Percentiles rank a stretch among this genome's conserved stretches.
phyloP scores from a whole-genome alignment of 2,329 filamentous ascomycete genomes.

The Alternaria sp. region DNA sequence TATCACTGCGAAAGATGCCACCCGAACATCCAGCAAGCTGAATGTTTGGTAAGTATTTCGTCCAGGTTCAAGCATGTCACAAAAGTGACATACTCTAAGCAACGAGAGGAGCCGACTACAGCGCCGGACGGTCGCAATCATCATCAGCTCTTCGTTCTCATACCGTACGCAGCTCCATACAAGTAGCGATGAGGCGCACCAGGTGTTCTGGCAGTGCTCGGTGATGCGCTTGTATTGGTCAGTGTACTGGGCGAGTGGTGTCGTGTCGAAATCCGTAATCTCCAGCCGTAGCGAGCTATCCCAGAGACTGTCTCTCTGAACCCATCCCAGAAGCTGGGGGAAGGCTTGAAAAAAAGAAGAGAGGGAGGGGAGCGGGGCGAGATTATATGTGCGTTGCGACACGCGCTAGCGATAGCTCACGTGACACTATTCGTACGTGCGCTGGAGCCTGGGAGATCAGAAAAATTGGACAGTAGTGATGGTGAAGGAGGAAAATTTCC shows the following conservation, averaged over 20 bases:
- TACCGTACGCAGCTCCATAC: neutral
- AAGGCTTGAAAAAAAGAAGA: neutral
- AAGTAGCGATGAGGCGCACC: neutral
- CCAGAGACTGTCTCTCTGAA: neutral
- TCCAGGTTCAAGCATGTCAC: neutral
- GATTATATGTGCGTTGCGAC: no score
- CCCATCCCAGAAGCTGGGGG: no score
- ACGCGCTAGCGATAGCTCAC: no score
- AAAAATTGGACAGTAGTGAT: no score
- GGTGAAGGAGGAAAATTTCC: no score
- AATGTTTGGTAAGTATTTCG: neutral
- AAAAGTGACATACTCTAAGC: neutral
- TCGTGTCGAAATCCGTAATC: neutral
- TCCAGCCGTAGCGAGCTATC: no score
- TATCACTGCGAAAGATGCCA: no score
- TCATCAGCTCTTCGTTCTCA: neutral
- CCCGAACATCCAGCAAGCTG: no score
- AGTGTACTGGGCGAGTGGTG: neutral
- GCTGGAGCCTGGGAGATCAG: no score
- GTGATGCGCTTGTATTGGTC: neutral
- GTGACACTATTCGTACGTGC: no score
- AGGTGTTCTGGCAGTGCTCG: neutral
- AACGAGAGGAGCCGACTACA: neutral
- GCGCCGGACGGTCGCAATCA: neutral
- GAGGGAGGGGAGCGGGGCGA: neutral